phyloP scores from a whole-genome alignment of 2,329 filamentous ascomycete genomes.

The Fusarium sulawesiense region DNA sequence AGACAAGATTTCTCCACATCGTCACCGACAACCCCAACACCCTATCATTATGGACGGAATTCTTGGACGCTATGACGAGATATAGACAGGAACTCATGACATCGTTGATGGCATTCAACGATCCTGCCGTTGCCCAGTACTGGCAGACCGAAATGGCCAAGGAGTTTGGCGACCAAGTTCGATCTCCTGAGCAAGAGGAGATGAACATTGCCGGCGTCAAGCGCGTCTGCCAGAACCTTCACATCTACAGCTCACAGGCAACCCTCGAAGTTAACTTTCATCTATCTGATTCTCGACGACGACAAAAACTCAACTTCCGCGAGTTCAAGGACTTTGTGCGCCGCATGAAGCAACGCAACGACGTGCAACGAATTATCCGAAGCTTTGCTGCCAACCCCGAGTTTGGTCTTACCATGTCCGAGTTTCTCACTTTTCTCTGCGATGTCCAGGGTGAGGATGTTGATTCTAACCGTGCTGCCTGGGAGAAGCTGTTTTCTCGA shows the following conservation, averaged over 20 bases:
- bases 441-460: conserved; percentile 82
- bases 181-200: conserved; percentile 70
- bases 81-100: conserved; percentile 92
- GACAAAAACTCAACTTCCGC: conserved; percentile 76
- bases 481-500: conserved; percentile 78
- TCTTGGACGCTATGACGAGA: conserved; percentile 84
- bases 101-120: conserved; percentile 85
- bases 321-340: conserved; percentile 88
- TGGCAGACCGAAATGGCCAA: conserved; percentile 88
- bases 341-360: conserved; percentile 84
- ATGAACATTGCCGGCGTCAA: conserved; percentile 84
- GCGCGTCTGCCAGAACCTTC: conserved; percentile 85
- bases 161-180: conserved; percentile 66
- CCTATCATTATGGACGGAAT: conserved; percentile 83
- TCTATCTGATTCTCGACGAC: conserved; percentile 73
- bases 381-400: conserved; percentile 68
- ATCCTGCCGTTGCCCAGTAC: conserved; percentile 83
- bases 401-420: conserved; percentile 73
- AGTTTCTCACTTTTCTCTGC: conserved; percentile 81
- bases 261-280: conserved; percentile 80
- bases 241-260: conserved; percentile 87
- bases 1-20: conserved; percentile 88
- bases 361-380: conserved; percentile 80
- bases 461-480: conserved; percentile 70
- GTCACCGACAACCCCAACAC: conserved; percentile 79